Base-by-base conservation (phyloP, 1,284 basidiomycete genomes). In the Leucoagaricus sp. region DNA sequence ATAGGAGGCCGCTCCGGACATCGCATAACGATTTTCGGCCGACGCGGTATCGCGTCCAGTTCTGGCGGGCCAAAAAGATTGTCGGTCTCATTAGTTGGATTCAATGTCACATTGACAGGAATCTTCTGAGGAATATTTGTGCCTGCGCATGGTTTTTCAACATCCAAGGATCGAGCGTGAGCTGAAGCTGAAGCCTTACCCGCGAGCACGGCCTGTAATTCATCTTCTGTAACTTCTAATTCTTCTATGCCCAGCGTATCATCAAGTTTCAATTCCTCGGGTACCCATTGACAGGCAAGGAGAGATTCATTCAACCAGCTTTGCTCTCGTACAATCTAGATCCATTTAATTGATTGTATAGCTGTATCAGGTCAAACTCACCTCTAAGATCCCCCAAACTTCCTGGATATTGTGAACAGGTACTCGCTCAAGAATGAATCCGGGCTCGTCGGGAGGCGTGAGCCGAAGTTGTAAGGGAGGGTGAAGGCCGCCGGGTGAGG, bases 261-360 rank as follows among this genome's bases (percentile, higher is more conserved):
- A 26, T 65, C 65, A 15, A 60, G 58, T 46, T 73, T 65, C 15
- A 75, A 60, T 9, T 73, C 76, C 61, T 86, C 87, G 6, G 82
- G 75, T 15, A 70, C 67, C 89, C 89, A 91, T 10, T 80, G 69
- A 38, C 80, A 81, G 42, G 78, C 76, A 7, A 73, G 64, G 21
- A 91, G 68, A 17, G 78, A 77, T 63, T 86, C 86, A 65, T 91
- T 91, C 15, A 91, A 66, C 89, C 89, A 91, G 63, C 86, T 88
- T 69, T 91, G 89, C 58, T 90, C 89, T 58, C 80, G 79, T 1
- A 91, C 86, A 62, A 91, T 81, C 87, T 90, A 17, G 19, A 33
- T 28, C 25, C 17, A 15, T 15, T 36, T 9, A 54, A 57, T 36
- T 44, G 48, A 33, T 23, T 21, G 17, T 6, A 15, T 31, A 17